phyloP scores from a whole-genome alignment of 495 filamentous ascomycete genomes.

The Aspergillus diversus region DNA sequence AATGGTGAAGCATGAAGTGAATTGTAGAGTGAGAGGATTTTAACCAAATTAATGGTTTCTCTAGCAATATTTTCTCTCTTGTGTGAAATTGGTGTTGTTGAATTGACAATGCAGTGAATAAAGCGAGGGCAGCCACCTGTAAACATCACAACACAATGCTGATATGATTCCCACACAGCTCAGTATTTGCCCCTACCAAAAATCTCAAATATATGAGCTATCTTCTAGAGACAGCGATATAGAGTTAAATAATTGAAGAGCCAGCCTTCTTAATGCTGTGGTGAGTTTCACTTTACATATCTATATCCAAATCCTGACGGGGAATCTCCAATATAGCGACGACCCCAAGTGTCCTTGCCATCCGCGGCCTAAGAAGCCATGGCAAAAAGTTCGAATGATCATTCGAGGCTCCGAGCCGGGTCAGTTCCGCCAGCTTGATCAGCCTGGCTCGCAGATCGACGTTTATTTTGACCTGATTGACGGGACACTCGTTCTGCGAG shows the following conservation, averaged over 20 bases:
- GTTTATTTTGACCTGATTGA: conserved; percentile 32
- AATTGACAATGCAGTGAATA: neutral
- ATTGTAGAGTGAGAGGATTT: too few relatives aligned
- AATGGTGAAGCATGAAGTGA: too few relatives aligned
- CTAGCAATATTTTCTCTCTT: neutral
- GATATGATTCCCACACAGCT: neutral
- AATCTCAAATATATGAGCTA: neutral
- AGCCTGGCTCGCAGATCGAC: conserved; percentile 27
- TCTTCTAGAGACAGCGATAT: neutral
- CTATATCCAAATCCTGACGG: conserved; percentile 8
- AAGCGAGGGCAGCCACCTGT: neutral
- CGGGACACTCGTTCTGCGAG: conserved; percentile 28
- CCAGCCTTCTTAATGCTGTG: neutral
- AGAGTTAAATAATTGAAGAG: neutral
- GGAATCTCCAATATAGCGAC: conserved; percentile 14
- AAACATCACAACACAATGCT: neutral
- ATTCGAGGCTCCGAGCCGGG: conserved; percentile 22
- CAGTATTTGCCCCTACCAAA: neutral
- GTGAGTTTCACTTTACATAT: neutral
- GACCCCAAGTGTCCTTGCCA: conserved; percentile 27
- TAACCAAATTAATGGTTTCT: too few relatives aligned
- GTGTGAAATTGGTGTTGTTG: neutral
- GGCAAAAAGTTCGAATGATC: conserved; percentile 22
- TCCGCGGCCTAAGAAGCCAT: conserved; percentile 15
- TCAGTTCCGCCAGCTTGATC: conserved; percentile 25